Evolutionary conservation across 345 rosid species (phyloP), one percentile per base, ranked within the genome.

Genomic region (Eutrema japonicum): DNA sequence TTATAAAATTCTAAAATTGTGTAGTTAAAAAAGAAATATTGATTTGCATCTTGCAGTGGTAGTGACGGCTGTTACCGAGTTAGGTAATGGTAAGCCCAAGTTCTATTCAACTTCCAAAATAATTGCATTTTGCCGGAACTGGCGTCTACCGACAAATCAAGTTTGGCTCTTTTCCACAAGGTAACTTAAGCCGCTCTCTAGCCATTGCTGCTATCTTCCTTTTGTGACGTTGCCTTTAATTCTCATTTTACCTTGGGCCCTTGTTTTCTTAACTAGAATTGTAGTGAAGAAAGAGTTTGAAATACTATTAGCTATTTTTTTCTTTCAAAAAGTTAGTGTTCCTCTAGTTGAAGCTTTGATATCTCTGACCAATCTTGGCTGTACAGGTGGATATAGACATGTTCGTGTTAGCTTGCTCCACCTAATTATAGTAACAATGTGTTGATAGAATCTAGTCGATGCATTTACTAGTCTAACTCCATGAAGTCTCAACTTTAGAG

Each of bases 81-180:
- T 93, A 68, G 93, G 97, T 64, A 81, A 83, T 51, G 93, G 97
- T 68, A 87, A 89, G 75, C 98, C 98, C 30, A 89, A 85, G 73
- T 93, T 93, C 85, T 93, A 89, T 71, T 85, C 98, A 51, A 90
- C 98, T 72, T 89, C 97, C 43, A 88, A 93, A 79, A 65, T 93
- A 49, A 84, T 87, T 81, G 87, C 88, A 51, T 90, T 93, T 77
- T 93, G 97, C 80, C 81, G 89, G 69, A 86, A 82, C 75, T 93
- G 97, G 97, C 89, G 89, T 46, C 84, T 93, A 62, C 89, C 98
- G 12, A 89, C 92, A 30, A 93, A 93, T 85, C 92, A 93, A 63
- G 76, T 93, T 35, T 93, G 98, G 97, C 79, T 93, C 77, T 86
- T 89, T 83, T 93, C 97, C 61, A 83, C 97, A 69, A 89, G 98